These are phyloP conservation scores for Quercus phellos DNA, from an alignment of 331 rosid species.

Conservation along the genomic window DNA sequence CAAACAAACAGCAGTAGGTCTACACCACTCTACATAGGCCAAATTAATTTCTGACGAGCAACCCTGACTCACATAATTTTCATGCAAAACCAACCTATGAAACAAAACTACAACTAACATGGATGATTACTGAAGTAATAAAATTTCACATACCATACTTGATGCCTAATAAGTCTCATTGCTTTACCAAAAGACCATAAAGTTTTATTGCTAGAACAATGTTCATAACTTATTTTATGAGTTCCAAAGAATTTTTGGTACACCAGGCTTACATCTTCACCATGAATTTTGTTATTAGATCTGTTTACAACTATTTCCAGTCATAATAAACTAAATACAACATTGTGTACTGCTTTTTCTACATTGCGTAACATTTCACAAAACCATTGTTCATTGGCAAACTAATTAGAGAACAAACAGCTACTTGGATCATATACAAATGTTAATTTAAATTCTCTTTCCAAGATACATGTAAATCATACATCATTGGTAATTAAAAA, in stretches of 20 bases:
- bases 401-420: not conserved
- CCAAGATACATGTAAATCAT: not conserved
- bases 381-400: not conserved
- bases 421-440: not conserved
- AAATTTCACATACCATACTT: not conserved
- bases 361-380: not conserved
- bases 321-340: not conserved
- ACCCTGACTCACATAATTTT: not conserved
- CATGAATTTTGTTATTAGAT: not conserved
- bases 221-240: not conserved
- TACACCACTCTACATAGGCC: not conserved
- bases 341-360: not conserved
- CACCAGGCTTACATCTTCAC: not conserved
- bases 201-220: not conserved
- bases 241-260: not conserved
- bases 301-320: not conserved
- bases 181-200: not conserved
- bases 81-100: not conserved
- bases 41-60: not conserved
- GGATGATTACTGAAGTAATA: not conserved
- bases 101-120: not conserved
- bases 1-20: not conserved
- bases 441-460: not conserved
- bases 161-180: not conserved
- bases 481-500: conserved; percentile 11